Evolutionary conservation across 768 basidiomycete genomes (phyloP).

Genomic region (Boletus tomentosulus): DNA sequence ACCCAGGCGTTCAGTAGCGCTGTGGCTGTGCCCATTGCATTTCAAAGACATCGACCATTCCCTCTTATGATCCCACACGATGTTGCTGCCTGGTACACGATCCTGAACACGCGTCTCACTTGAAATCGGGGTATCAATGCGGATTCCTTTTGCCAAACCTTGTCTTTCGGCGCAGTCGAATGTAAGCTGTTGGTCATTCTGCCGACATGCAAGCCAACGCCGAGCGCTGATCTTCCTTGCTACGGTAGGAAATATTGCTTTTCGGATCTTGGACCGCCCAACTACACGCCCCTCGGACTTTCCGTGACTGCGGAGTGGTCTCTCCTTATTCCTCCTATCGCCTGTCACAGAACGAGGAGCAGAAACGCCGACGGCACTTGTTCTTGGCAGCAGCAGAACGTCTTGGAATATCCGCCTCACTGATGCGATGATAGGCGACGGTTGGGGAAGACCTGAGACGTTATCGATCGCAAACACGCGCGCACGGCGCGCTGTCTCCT

Average conservation of each 20-base stretch:
- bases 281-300: not conserved
- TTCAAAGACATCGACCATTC: too few species aligned
- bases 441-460: not conserved
- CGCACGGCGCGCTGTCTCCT: not conserved
- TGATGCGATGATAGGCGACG: not conserved
- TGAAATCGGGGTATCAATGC: not conserved
- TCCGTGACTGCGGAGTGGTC: not conserved
- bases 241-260: too few species aligned
- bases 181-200: too few species aligned
- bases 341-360: not conserved
- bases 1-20: too few species aligned
- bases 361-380: not conserved
- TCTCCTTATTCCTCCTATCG: not conserved
- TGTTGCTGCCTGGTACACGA: too few species aligned
- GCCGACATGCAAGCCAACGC: too few species aligned
- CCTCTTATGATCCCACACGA: too few species aligned
- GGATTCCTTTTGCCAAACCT: too few species aligned
- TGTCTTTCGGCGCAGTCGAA: too few species aligned
- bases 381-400: not conserved
- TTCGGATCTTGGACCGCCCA: too few species aligned
- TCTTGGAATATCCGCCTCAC: not conserved
- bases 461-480: not conserved
- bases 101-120: not conserved
- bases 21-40: too few species aligned
- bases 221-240: too few species aligned